A percentile compares a stretch with the other conserved stretches of the same genome.
Evolutionary conservation across 768 basidiomycete species (phyloP).

Genomic region (Termitomyces sp.): DNA sequence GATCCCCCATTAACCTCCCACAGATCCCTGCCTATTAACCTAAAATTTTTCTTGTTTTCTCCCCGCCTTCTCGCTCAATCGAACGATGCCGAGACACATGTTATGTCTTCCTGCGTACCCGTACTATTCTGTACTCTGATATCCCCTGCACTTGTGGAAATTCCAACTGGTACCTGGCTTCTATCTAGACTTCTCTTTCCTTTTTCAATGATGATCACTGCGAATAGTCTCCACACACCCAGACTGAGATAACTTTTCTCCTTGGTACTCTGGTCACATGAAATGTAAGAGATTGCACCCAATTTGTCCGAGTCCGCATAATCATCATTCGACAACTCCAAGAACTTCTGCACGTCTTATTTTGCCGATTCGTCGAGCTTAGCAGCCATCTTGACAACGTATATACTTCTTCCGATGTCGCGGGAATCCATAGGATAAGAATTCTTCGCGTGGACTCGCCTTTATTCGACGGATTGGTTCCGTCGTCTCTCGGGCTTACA

Average conservation of each 20-base stretch:
- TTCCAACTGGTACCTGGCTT: constrained; percentile 4
- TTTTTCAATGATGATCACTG: constrained; percentile 5
- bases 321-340: background rate
- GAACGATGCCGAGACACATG: background rate
- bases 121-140: background rate
- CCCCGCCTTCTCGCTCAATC: background rate
- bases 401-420: background rate
- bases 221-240: background rate
- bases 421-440: background rate
- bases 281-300: background rate
- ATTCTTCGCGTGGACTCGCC: background rate
- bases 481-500: background rate
- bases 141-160: background rate
- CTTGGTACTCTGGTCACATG: constrained; percentile 12
- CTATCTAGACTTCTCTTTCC: constrained; percentile 8
- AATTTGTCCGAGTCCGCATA: background rate
- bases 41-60: background rate
- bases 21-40: background rate
- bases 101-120: background rate
- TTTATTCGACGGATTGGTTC: background rate
- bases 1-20: background rate
- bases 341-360: background rate
- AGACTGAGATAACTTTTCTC: background rate
- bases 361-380: background rate
- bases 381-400: background rate